A percentile compares a stretch with the other conserved stretches of the same genome.
These are phyloP conservation scores for Bruguiera parviflora DNA, from an alignment of 345 rosid species.

Conservation along the genomic window DNA sequence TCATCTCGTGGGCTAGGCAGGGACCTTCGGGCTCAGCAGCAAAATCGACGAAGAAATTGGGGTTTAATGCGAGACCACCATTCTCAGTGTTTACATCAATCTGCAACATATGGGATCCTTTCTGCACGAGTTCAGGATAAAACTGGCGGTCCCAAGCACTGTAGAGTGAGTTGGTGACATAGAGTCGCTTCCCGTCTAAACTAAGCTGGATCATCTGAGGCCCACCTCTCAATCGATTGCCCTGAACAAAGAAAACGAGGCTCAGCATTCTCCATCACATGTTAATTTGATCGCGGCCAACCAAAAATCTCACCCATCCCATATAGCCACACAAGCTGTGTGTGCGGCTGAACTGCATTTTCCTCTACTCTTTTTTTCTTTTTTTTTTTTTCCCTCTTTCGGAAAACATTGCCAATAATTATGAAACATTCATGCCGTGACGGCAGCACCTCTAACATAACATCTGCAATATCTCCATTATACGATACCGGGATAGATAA, in stretches of 20 bases:
- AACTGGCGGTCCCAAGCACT: slow-evolving; percentile 88
- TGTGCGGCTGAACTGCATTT: no score
- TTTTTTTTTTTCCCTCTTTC: no score
- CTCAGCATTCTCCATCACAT: not conserved
- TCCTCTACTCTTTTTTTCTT: no score
- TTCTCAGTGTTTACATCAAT: slow-evolving; percentile 68
- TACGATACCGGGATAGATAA: no score
- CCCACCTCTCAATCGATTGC: slow-evolving; percentile 67
- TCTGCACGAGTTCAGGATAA: slow-evolving; percentile 63
- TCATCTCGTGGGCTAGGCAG: slow-evolving; percentile 89
- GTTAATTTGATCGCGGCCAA: not conserved
- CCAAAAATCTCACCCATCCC: no score
- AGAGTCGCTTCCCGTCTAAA: slow-evolving; percentile 85
- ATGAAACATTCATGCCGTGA: no score
- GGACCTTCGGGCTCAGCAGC: slow-evolving; percentile 83
- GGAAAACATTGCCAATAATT: no score
- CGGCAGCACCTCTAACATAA: no score
- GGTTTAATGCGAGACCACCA: slow-evolving; percentile 72
- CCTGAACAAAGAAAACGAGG: slow-evolving; percentile 38
- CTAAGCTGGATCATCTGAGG: slow-evolving; percentile 93
- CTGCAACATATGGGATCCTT: slow-evolving; percentile 89
- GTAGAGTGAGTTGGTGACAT: slow-evolving; percentile 83
- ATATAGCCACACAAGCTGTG: no score
- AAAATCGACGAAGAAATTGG: slow-evolving; percentile 74
- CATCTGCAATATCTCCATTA: no score